A percentile compares a stretch with the other conserved stretches of the same genome.
Conservation (phyloP, 768 basidiomycete species). For the Lentinus brumalis region DNA sequence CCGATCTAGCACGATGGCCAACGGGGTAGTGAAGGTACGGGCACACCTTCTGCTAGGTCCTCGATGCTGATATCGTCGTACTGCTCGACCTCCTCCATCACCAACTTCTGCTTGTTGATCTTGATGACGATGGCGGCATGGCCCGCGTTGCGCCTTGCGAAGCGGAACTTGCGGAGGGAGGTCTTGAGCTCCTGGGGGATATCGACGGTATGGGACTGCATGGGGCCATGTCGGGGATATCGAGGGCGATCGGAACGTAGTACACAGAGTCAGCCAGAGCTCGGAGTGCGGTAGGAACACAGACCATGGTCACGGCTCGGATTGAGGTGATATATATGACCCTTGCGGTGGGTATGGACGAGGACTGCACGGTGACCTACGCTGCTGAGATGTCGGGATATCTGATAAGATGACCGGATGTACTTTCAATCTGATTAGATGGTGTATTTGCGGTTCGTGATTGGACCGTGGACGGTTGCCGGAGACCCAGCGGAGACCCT, state of each 20-base stretch:
- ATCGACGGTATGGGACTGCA: conserved; percentile 77
- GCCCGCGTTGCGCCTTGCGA: conserved; percentile 62
- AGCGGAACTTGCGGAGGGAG: conserved; percentile 81
- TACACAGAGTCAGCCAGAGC: background rate
- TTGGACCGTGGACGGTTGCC: no score
- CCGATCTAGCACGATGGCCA: conserved; percentile 7
- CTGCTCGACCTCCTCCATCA: conserved; percentile 84
- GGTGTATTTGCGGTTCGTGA: background rate
- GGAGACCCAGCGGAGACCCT: background rate
- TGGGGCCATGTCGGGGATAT: background rate
- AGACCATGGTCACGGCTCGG: conserved; percentile 4
- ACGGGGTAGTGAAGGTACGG: conserved; percentile 1
- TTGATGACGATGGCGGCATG: conserved; percentile 85
- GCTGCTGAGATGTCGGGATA: background rate
- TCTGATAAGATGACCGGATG: conserved; percentile 17
- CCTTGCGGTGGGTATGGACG: background rate
- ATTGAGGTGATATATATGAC: background rate
- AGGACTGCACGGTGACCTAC: no score
- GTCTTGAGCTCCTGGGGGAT: conserved; percentile 80
- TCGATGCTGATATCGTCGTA: conserved; percentile 76
- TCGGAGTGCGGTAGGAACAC: background rate
- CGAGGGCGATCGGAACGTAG: no score
- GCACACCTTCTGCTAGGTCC: conserved; percentile 82
- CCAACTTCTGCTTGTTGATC: conserved; percentile 81
- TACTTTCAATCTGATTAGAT: background rate